Percentiles rank a stretch among this genome's conserved stretches.
Conservation (phyloP, 106 monocot species). For the Chionographis japonica region DNA sequence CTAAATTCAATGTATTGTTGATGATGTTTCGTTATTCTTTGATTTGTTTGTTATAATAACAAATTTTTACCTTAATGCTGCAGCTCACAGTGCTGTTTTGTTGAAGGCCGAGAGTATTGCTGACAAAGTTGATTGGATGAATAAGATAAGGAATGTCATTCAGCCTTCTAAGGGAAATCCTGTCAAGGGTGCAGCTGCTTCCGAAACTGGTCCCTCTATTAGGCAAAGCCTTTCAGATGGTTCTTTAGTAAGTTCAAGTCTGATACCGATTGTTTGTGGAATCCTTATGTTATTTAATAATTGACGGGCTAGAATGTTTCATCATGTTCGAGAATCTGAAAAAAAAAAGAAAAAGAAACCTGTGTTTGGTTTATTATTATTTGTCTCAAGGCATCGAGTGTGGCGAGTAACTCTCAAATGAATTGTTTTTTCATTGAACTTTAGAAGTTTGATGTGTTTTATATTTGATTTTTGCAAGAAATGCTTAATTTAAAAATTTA, state of each 20-base stretch:
- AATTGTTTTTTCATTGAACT: too few species aligned
- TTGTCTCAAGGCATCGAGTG: too few species aligned
- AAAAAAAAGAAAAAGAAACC: too few species aligned
- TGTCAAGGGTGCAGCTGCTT: constrained; percentile 32
- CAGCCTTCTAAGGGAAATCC: constrained; percentile 51
- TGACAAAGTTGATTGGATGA: constrained; percentile 87
- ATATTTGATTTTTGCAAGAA: too few species aligned
- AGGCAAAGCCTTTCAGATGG: constrained; percentile 94
- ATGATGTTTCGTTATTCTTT: neutral
- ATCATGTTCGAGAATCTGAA: too few species aligned
- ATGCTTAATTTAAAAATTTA: too few species aligned
- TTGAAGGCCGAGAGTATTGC: constrained; percentile 88
- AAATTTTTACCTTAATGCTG: constrained; percentile 12
- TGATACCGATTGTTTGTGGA: neutral
- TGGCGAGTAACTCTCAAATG: too few species aligned
- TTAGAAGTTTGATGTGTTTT: too few species aligned
- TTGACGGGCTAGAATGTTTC: too few species aligned
- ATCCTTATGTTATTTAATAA: neutral
- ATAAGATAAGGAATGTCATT: constrained; percentile 66
- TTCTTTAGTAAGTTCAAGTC: constrained; percentile 56
- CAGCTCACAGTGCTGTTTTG: constrained; percentile 88
- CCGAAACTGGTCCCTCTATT: constrained; percentile 50
- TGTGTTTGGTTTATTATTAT: too few species aligned
- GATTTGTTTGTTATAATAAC: neutral
- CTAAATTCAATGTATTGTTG: neutral